Conservation (phyloP, 768 basidiomycete genomes). For the Pulveroboletus sp. region DNA sequence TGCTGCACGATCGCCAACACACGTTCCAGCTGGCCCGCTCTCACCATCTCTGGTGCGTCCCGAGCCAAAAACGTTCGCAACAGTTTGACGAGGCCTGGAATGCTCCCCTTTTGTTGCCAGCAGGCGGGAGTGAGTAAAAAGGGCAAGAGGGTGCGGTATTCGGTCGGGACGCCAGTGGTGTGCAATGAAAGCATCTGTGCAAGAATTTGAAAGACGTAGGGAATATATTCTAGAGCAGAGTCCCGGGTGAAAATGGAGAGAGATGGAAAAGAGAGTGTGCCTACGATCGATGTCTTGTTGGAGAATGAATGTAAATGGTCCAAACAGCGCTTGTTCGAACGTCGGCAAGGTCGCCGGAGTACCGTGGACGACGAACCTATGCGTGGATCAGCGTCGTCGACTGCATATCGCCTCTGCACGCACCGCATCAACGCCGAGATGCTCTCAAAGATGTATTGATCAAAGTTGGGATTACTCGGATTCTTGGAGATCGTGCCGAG, state of each 20-base stretch:
- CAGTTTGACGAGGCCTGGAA: slow-evolving; percentile 88
- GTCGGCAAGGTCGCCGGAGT: slow-evolving; percentile 59
- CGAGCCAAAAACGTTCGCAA: slow-evolving; percentile 78
- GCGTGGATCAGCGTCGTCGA: background rate
- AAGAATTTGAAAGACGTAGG: slow-evolving; percentile 95
- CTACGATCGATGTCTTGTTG: slow-evolving; percentile 90
- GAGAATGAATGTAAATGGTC: slow-evolving; percentile 81
- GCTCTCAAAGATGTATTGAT: slow-evolving; percentile 96
- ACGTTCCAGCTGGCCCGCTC: slow-evolving; percentile 64
- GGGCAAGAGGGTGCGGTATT: slow-evolving; percentile 76
- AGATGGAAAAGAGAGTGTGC: slow-evolving; percentile 1
- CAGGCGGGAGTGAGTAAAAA: slow-evolving; percentile 79
- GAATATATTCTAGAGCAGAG: slow-evolving; percentile 71
- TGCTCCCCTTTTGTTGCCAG: slow-evolving; percentile 93
- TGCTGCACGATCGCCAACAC: slow-evolving; percentile 90
- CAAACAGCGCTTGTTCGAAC: slow-evolving; percentile 82
- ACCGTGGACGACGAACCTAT: slow-evolving; percentile 76
- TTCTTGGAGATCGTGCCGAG: slow-evolving; percentile 89
- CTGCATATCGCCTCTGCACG: slow-evolving; percentile 2
- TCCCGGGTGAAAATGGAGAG: background rate
- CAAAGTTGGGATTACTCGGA: slow-evolving; percentile 95
- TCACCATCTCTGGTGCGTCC: slow-evolving; percentile 65
- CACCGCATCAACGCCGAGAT: slow-evolving; percentile 91
- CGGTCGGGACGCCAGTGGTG: slow-evolving; percentile 54
- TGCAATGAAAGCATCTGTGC: slow-evolving; percentile 94